These are phyloP conservation scores for Guyanaporus albipodus DNA, from an alignment of 768 basidiomycete species.

Conservation along the genomic window DNA sequence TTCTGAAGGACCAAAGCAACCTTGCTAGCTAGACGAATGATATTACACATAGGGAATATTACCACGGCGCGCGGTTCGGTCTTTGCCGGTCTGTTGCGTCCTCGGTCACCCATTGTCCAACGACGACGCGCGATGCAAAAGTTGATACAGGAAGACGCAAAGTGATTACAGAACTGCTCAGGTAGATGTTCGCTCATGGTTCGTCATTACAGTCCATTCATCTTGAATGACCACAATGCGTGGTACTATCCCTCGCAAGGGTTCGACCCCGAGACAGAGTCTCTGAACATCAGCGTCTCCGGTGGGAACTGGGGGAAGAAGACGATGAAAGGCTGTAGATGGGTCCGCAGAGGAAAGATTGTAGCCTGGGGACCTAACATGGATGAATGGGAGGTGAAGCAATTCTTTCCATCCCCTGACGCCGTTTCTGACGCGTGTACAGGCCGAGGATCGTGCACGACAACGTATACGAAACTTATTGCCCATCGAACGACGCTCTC, in stretches of 20 bases:
- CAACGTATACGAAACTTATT: constrained; percentile 71
- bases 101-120: not conserved
- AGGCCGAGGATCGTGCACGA: constrained; percentile 82
- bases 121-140: constrained; percentile 23
- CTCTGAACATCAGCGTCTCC: constrained; percentile 43
- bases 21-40: not conserved
- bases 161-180: constrained; percentile 17
- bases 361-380: constrained; percentile 78
- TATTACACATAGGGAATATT: not conserved
- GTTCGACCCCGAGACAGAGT: constrained; percentile 60
- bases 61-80: constrained; percentile 10
- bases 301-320: constrained; percentile 87
- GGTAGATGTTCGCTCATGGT: constrained; percentile 6
- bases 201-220: constrained; percentile 34
- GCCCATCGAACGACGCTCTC: constrained; percentile 56
- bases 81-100: constrained; percentile 20
- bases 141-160: constrained; percentile 30
- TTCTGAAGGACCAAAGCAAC: not conserved
- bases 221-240: constrained; percentile 66
- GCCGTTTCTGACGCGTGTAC: constrained; percentile 12
- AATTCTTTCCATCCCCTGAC: constrained; percentile 3
- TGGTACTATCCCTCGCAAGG: constrained; percentile 88
- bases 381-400: constrained; percentile 78
- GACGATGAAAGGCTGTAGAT: constrained; percentile 67
- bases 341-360: constrained; percentile 80